Base-by-base conservation (phyloP, 2,329 filamentous ascomycete species). In the Emmonsiellopsis sp. region DNA sequence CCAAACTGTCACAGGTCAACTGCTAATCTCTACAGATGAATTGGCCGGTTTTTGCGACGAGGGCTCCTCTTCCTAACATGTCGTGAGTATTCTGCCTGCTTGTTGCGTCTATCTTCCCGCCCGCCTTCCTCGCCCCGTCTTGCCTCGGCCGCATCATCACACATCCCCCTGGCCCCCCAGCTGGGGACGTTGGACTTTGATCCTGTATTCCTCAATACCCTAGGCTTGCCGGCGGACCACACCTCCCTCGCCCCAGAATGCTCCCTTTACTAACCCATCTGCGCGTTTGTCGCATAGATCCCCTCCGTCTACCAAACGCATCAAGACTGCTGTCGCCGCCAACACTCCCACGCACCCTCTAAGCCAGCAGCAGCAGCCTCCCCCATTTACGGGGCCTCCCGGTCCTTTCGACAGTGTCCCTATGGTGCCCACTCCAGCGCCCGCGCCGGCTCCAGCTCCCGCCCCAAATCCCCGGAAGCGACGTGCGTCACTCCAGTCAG, bases 401-500 rank as follows among this genome's bases (percentile, higher is more conserved):
- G 60, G 63, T 56, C 56, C 62, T 17, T 71, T 68, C 53, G 69
- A 72, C 56, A 49, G 46, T 34, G 67, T 65, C 55, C 65, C 68
- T 40, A 74, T 74, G 63, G 68, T 67, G 52, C 63, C 62, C 44
- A 58, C 66, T 51, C 57, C 55, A 31, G 36, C 54, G 37, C 43
- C 39, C 17, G 42, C 57, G 54, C n/a, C 55, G 59, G 53, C 63
- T 56, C 27, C 61, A 61, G 46, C 61, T 56, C 37, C 63, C 60
- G 36, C 62, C 46, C 37, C 57, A 50, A 74, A 72, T 57, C 68
- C 73, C 39, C 71, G 72, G 55, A 76, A 75, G 66, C 69, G 72
- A 54, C 70, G 69, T 55, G 64, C 70, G 55, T 73, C 71, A 31
- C 70, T 67, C 37, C 66, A 67, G 53, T 51, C 65, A 57, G 61